A percentile compares a stretch with the other conserved stretches of the same genome.
phyloP scores from a whole-genome alignment of 2,329 filamentous ascomycete genomes.

The Fusarium vanettenii region DNA sequence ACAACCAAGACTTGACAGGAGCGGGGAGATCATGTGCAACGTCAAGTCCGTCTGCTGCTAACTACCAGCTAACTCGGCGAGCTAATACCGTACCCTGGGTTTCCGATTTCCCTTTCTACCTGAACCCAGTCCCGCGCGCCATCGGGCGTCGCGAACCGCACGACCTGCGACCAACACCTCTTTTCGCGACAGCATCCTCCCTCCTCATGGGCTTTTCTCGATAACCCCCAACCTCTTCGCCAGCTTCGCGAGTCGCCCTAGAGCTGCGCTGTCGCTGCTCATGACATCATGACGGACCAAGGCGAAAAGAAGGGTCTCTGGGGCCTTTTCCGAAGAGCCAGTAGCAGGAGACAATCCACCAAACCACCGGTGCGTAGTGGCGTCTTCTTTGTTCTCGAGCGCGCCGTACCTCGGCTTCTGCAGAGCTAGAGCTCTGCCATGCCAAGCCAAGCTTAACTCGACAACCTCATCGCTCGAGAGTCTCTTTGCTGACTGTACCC shows the following conservation, averaged over 20 bases:
- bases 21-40: slow-evolving; percentile 33
- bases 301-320: slow-evolving; percentile 58
- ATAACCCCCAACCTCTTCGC: background rate
- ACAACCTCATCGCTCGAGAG: background rate
- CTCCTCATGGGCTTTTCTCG: slow-evolving; percentile 5
- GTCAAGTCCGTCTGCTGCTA: slow-evolving; percentile 25
- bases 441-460: slow-evolving; percentile 12
- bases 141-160: slow-evolving; percentile 25
- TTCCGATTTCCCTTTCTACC: slow-evolving; percentile 13
- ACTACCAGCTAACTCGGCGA: background rate
- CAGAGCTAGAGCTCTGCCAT: slow-evolving; percentile 19
- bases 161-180: slow-evolving; percentile 21
- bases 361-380: slow-evolving; percentile 37
- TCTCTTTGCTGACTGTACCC: slow-evolving; percentile 15
- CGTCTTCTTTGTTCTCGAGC: background rate
- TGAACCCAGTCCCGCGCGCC: slow-evolving; percentile 23
- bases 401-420: background rate
- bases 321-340: slow-evolving; percentile 62
- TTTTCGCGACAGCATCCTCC: background rate
- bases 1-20: background rate
- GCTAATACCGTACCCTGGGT: background rate
- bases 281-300: slow-evolving; percentile 50
- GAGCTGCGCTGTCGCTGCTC: slow-evolving; percentile 20
- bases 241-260: slow-evolving; percentile 21
- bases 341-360: slow-evolving; percentile 45